Evolutionary conservation across 345 rosid genomes (phyloP), one percentile per base, ranked within the genome.

Genomic region (Citrus sp.): DNA sequence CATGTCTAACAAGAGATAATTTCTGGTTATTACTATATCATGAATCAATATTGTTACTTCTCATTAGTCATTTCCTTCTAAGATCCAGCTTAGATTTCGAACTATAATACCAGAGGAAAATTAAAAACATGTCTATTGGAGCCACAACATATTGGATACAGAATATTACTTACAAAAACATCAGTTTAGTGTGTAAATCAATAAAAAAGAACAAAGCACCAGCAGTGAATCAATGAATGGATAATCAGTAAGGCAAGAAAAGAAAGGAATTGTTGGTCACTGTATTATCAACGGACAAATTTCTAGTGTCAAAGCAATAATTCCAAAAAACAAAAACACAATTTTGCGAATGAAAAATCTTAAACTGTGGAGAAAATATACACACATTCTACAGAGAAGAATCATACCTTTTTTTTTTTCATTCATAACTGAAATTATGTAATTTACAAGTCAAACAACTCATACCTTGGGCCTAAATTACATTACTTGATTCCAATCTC

Each of bases 401-500:
- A 65, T 38, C 24, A 9, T 25, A 4, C 9, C 12, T 74, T 46
- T 28, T 72, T 75, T 51, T 75, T 54, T 64, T n/a, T 49, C 54
- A 71, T 69, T 40, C 70, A 70, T 64, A 70, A 79, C 78, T 54
- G 81, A 79, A 76, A 66, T 71, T 76, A 70, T 83, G 81, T 71
- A 76, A 78, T 73, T 73, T 38, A 74, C 78, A 78, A 30, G 79
- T 74, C 81, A 82, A 81, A 61, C 66, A 68, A 67, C 63, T 59
- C 76, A 68, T 84, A 77, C 73, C 85, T 85, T 79, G 25, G 1
- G 69, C 78, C 30, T 19, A 46, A 77, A 80, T 74, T 76, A 78
- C 81, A 80, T 72, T 58, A 78, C 82, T 71, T 75, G 75, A 82
- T 82, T 79, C 62, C 75, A 77, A 30, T 63, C 78, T 76, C 83